Conservation (phyloP, 331 rosid species). For the Pyrus hybrid region DNA sequence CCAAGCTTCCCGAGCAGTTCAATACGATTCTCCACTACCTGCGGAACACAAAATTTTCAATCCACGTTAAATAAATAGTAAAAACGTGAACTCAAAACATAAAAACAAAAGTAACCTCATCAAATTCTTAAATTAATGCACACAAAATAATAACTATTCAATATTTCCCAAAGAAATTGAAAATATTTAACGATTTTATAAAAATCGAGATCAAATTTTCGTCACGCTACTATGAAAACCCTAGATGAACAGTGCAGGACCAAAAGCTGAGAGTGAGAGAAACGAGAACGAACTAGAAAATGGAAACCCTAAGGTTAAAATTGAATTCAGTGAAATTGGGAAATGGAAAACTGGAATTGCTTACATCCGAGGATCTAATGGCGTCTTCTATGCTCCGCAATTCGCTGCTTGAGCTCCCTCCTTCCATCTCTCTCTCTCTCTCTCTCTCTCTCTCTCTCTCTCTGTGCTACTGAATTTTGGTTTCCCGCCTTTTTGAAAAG, state of each 20-base stretch:
- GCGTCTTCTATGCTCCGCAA: slow-evolving; percentile 44
- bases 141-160: not conserved
- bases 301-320: not conserved
- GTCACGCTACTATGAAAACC: not conserved
- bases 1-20: slow-evolving; percentile 46
- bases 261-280: not conserved
- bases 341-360: not conserved
- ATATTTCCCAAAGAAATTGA: not conserved
- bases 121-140: not conserved
- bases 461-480: not conserved
- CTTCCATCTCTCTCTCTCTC: slow-evolving; percentile 44
- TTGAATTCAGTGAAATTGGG: not conserved
- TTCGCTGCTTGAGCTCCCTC: slow-evolving; percentile 30
- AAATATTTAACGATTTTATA: not conserved
- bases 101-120: not conserved
- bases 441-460: slow-evolving; percentile 14
- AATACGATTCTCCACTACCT: slow-evolving; percentile 73
- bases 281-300: not conserved
- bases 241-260: not conserved
- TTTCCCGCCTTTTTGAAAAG: slow-evolving; percentile 7
- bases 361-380: slow-evolving; percentile 71
- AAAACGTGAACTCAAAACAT: not conserved
- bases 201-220: not conserved
- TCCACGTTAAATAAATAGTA: not conserved
- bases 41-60: slow-evolving; percentile 1